Evolutionary conservation across 2,329 filamentous ascomycete species (phyloP), one percentile per base, ranked within the genome.

Genomic region (Fusarium pseudonygamai): DNA sequence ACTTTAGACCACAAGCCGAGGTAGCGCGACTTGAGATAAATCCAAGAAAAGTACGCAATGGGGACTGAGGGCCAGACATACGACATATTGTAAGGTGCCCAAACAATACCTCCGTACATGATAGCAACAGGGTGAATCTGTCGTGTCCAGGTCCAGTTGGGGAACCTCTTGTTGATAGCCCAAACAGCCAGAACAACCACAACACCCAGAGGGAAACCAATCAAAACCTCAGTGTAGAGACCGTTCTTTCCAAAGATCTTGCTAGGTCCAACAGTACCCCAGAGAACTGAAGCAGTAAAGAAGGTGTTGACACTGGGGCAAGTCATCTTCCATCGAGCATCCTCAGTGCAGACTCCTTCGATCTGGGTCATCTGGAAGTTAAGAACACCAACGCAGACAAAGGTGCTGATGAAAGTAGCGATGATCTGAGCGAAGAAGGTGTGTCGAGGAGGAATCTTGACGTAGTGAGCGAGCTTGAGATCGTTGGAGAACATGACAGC

Each of bases 391-490:
- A 85, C 84, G 69, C 84, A 86, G 46, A 88, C 84, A 50, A 89
- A 81, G 3, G 85, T 87, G 53, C 85, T 87, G 26, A 88, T 79
- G 26, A 90, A 81, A 6, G 87, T 91, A 39, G 88, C 88, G 15
- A 87, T 81, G 76, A 91, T 87, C 79, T 91, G 89, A 2, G 88
- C 88, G 28, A 83, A 80, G 73, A 91, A 91, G 7, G 89, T 88
- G 36, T 89, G 85, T 16, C 87, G 85, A 1, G 89, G 89, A 10
- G 89, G 88, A 24, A 91, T 89, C 81, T 90, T 90, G 81, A 88
- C 85, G 78, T 90, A 90, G 71, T 87, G 85, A 14, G 85, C 85
- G 20, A 87, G 83, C 78, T 87, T 87, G 40, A 85, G 77, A 70
- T 85, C 85, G 71, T 84, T 84, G 65, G 81, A 84, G 77, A 88